Evolutionary conservation across 129 eudicot genomes (phyloP).

Genomic region (Daucus carota): DNA sequence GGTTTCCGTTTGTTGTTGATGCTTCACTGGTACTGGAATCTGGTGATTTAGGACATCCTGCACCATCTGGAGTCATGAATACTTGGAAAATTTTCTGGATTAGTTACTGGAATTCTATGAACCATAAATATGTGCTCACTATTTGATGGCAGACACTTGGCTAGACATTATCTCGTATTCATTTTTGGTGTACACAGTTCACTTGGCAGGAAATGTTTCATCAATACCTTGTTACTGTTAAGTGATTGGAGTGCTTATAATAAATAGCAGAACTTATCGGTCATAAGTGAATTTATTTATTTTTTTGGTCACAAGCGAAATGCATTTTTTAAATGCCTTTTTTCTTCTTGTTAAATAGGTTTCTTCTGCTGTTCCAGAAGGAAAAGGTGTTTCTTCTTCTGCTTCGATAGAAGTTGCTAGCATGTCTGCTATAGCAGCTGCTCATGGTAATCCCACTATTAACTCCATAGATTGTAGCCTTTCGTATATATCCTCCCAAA

Average conservation of each 20-base stretch:
- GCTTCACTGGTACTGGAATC: neutral
- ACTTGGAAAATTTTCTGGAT: neutral
- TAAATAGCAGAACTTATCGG: neutral
- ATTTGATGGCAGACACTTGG: neutral
- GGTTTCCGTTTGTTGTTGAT: neutral
- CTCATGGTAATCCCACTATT: conserved; percentile 48
- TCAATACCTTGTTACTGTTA: neutral
- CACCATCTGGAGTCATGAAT: neutral
- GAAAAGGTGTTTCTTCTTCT: conserved; percentile 97
- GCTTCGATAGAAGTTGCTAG: conserved; percentile 96
- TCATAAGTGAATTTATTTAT: neutral
- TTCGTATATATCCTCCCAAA: neutral
- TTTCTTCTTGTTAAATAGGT: conserved; percentile 34
- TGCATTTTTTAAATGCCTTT: neutral
- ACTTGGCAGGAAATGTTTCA: neutral
- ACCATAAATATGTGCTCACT: neutral
- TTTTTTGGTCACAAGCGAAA: neutral
- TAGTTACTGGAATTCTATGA: neutral
- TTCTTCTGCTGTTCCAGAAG: conserved; percentile 96
- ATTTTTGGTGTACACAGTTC: neutral
- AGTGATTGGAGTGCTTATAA: neutral
- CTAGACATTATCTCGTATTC: neutral
- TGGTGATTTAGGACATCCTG: too few relatives aligned
- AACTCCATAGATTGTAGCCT: neutral
- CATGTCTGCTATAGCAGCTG: conserved; percentile 96